These are phyloP conservation scores for Starmerella sirachaensis DNA, from an alignment of 805 yeast genomes.

Conservation along the genomic window DNA sequence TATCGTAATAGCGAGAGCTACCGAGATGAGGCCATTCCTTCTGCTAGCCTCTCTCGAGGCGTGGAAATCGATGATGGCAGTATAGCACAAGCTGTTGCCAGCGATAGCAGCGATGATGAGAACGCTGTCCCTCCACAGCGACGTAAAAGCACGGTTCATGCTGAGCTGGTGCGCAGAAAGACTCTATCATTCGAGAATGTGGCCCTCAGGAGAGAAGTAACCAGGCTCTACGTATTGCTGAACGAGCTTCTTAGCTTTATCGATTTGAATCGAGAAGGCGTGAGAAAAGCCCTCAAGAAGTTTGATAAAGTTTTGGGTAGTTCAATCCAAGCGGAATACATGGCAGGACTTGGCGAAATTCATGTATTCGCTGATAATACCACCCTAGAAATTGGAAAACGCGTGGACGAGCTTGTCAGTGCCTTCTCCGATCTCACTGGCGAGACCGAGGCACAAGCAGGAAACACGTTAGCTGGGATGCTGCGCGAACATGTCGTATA, in stretches of 20 bases:
- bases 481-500: conserved; percentile 89
- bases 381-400: conserved; percentile 36
- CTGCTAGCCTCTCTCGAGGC: background rate
- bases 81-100: conserved; percentile 8
- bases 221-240: conserved; percentile 53
- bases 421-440: conserved; percentile 44
- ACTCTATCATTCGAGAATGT: conserved; percentile 17
- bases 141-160: conserved; percentile 17
- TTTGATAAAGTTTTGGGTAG: conserved; percentile 74
- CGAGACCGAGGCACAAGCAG: conserved; percentile 36
- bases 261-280: conserved; percentile 79
- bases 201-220: conserved; percentile 29
- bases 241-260: conserved; percentile 75
- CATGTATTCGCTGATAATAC: conserved; percentile 46
- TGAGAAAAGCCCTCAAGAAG: conserved; percentile 79
- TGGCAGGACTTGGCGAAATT: conserved; percentile 36
- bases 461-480: conserved; percentile 39
- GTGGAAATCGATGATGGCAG: background rate
- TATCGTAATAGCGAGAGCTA: background rate
- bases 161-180: conserved; percentile 13
- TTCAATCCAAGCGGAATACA: conserved; percentile 46
- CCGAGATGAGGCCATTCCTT: conserved; percentile 1
- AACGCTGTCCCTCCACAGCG: conserved; percentile 18
- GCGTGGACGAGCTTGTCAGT: conserved; percentile 41
- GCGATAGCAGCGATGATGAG: conserved; percentile 18